A percentile compares a stretch with the other conserved stretches of the same genome.
Evolutionary conservation across 345 rosid genomes (phyloP).

Genomic region (Populus davidiana): DNA sequence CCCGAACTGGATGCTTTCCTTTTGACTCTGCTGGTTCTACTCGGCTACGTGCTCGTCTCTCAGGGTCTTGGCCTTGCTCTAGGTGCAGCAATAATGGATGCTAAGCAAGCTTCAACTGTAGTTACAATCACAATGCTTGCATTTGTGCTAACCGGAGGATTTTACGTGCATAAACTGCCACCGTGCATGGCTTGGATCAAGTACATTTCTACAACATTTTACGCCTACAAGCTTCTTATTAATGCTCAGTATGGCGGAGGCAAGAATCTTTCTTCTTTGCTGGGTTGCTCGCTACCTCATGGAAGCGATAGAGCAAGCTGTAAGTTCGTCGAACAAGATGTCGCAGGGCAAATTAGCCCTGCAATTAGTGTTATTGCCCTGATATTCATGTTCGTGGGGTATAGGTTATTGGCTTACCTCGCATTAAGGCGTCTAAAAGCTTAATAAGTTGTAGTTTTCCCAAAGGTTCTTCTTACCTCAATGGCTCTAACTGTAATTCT

Average conservation of each 20-base stretch:
- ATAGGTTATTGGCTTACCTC: conserved; percentile 74
- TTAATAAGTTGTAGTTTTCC: conserved; percentile 1
- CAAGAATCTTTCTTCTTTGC: conserved; percentile 32
- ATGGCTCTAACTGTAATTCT: conserved; percentile 16
- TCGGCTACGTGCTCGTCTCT: conserved; percentile 73
- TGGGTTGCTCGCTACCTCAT: conserved; percentile 45
- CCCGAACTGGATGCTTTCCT: conserved; percentile 50
- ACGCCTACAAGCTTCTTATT: conserved; percentile 63
- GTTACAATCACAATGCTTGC: conserved; percentile 86
- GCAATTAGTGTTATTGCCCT: conserved; percentile 42
- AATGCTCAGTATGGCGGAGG: conserved; percentile 66
- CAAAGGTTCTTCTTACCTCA: neutral
- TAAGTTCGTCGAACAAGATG: conserved; percentile 59
- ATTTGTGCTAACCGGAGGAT: conserved; percentile 80
- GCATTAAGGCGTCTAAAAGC: conserved; percentile 60
- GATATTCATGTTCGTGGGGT: conserved; percentile 73
- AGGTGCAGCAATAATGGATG: conserved; percentile 88
- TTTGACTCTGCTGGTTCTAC: conserved; percentile 53
- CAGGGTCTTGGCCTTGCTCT: conserved; percentile 85
- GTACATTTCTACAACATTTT: conserved; percentile 69
- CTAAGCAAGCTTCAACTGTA: conserved; percentile 81
- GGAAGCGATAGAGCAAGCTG: conserved; percentile 35
- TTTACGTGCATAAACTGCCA: conserved; percentile 78
- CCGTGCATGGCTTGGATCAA: conserved; percentile 70
- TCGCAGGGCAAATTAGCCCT: conserved; percentile 58